Percentiles rank a stretch among this genome's conserved stretches.
These are phyloP conservation scores for Lathyrus oleraceus DNA, from an alignment of 306 rosid genomes.

Conservation along the genomic window DNA sequence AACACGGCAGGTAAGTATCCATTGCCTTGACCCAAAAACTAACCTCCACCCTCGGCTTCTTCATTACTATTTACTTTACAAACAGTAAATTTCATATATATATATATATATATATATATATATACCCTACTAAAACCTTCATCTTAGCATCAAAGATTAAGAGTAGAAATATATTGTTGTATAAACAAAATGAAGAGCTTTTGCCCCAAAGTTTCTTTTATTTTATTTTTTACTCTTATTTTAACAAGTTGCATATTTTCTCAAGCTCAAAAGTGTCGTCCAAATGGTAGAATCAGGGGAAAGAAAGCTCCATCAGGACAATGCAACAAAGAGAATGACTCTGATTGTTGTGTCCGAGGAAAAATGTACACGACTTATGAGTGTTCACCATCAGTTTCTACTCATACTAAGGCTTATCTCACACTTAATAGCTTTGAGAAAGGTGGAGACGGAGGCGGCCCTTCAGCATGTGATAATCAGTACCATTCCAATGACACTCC, in stretches of 20 bases:
- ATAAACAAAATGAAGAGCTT: no score
- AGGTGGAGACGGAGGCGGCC: constrained; percentile 50
- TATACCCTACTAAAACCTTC: background rate
- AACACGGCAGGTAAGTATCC: background rate
- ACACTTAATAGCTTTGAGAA: constrained; percentile 47
- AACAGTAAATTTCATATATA: background rate
- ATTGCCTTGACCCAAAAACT: background rate
- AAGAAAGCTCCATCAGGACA: no score
- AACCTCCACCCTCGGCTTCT: background rate
- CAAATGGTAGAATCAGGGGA: no score
- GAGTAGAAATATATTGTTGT: background rate
- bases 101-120: no score
- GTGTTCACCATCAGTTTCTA: constrained; percentile 43
- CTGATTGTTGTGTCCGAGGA: no score
- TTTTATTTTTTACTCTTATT: no score
- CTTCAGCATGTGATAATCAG: constrained; percentile 44
- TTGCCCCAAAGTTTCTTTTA: no score
- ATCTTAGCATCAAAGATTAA: background rate
- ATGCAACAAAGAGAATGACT: no score
- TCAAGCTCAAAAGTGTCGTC: no score
- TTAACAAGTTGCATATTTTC: no score
- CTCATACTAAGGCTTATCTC: constrained; percentile 40
- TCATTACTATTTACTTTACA: background rate
- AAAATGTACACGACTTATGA: constrained; percentile 13
- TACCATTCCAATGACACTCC: constrained; percentile 29